Evolutionary conservation across 1,139 yeast species (phyloP).

Genomic region (Sugiyamaella castrensis): DNA sequence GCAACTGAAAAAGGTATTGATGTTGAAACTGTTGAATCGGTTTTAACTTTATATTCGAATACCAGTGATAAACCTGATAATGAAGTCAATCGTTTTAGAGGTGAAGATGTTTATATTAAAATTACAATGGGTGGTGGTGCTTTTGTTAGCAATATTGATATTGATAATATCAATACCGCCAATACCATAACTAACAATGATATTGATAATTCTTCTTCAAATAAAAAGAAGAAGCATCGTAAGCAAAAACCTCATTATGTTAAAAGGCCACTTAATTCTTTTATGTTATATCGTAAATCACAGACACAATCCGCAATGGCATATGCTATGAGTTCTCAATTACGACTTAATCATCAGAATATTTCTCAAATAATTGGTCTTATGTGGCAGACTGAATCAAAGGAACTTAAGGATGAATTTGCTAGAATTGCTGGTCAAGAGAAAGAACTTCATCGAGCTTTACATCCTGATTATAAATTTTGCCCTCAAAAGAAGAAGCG

Average conservation of each 20-base stretch:
- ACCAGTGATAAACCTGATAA: conserved; percentile 24
- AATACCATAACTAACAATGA: conserved; percentile 10
- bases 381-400: conserved; percentile 47
- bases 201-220: neutral
- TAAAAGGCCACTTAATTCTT: conserved; percentile 50
- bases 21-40: conserved; percentile 34
- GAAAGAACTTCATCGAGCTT: conserved; percentile 42
- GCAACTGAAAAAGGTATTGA: conserved; percentile 35
- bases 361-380: conserved; percentile 46
- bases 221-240: conserved; percentile 27
- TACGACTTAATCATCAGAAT: conserved; percentile 43
- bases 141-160: conserved; percentile 21
- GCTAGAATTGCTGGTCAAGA: conserved; percentile 42
- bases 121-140: conserved; percentile 33
- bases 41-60: conserved; percentile 29
- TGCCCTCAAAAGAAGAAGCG: conserved; percentile 40
- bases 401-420: conserved; percentile 41
- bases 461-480: conserved; percentile 47
- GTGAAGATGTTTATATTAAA: conserved; percentile 32
- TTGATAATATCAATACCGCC: conserved; percentile 16
- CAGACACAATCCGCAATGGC: conserved; percentile 45
- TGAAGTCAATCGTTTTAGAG: conserved; percentile 28
- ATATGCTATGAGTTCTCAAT: conserved; percentile 39
- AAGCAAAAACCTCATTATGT: conserved; percentile 34
- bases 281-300: conserved; percentile 48